phyloP scores from a whole-genome alignment of 2,329 filamentous ascomycete species.

The Ascochyta pisi region DNA sequence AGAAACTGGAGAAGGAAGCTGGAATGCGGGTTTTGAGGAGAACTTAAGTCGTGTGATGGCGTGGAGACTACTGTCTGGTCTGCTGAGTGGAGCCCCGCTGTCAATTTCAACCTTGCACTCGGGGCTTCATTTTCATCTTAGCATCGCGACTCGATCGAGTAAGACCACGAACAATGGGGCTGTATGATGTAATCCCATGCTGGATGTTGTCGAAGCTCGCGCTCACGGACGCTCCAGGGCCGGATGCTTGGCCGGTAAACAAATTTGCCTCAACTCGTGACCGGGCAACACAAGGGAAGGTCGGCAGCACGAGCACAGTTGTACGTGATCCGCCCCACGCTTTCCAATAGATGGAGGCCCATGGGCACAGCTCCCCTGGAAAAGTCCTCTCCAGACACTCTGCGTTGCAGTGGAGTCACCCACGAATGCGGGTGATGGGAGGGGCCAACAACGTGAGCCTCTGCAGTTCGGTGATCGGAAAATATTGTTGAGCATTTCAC shows the following conservation, averaged over 20 bases:
- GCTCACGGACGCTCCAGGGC: constrained; percentile 14
- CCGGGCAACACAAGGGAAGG: constrained; percentile 18
- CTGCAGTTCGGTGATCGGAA: constrained; percentile 7
- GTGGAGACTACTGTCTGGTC: constrained; percentile 26
- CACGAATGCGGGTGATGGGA: constrained; percentile 12
- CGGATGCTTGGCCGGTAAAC: constrained; percentile 9
- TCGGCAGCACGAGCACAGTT: constrained; percentile 20
- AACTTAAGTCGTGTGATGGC: constrained; percentile 29
- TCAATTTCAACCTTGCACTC: constrained; percentile 23
- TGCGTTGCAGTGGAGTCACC: constrained; percentile 15
- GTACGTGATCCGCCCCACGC: constrained; percentile 20
- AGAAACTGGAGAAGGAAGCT: constrained; percentile 19
- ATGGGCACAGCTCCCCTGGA: constrained; percentile 15
- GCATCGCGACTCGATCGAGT: constrained; percentile 23
- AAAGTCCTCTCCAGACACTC: constrained; percentile 5
- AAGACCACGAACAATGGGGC: constrained; percentile 28
- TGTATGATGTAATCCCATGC: constrained; percentile 31
- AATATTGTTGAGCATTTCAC: constrained; percentile 13
- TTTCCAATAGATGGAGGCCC: constrained; percentile 17
- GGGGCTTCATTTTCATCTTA: constrained; percentile 25
- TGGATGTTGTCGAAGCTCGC: constrained; percentile 16
- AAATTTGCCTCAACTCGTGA: constrained; percentile 20
- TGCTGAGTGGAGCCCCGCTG: constrained; percentile 33
- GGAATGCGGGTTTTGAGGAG: constrained; percentile 30
- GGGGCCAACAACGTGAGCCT: constrained; percentile 7